Percentiles rank a stretch among this genome's conserved stretches.
Evolutionary conservation across 2,329 filamentous ascomycete species (phyloP).

Genomic region (Thelonectria blattea): DNA sequence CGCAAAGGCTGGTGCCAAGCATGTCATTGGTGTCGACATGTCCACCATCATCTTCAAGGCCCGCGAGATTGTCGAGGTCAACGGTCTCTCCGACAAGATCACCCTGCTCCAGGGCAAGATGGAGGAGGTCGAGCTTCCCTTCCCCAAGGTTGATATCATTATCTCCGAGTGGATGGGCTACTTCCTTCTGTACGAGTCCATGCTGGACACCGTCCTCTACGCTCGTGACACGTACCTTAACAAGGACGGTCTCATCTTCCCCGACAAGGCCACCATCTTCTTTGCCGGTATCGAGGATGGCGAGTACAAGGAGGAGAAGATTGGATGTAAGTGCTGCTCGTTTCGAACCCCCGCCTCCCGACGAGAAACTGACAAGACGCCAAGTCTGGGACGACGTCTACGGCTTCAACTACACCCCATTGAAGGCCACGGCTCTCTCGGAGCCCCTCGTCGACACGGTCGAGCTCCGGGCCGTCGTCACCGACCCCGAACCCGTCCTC

Average conservation of each 20-base stretch:
- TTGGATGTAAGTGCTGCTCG: slow-evolving; percentile 76
- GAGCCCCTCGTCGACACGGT: slow-evolving; percentile 98
- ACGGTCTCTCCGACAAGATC: slow-evolving; percentile 94
- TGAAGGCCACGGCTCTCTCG: slow-evolving; percentile 91
- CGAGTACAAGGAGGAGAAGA: slow-evolving; percentile 99
- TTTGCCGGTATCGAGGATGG: slow-evolving; percentile 97
- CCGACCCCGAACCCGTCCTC: slow-evolving; percentile 83
- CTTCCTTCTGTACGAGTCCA: slow-evolving; percentile 97
- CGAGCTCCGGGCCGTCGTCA: slow-evolving; percentile 95
- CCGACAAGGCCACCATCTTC: slow-evolving; percentile 98
- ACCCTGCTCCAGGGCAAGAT: slow-evolving; percentile 99
- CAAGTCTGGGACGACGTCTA: slow-evolving; percentile 99
- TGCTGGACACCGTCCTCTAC: slow-evolving; percentile 98
- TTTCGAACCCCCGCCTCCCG: not conserved
- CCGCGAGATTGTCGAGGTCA: slow-evolving; percentile 88
- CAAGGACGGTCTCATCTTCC: slow-evolving; percentile 92
- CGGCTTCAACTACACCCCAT: slow-evolving; percentile 93
- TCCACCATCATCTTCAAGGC: slow-evolving; percentile 99
- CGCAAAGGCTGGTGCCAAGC: slow-evolving; percentile 93
- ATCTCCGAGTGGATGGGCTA: slow-evolving; percentile 99
- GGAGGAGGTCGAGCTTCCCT: slow-evolving; percentile 95
- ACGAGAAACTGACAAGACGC: slow-evolving; percentile 6
- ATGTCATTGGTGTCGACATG: slow-evolving; percentile 99
- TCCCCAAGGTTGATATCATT: slow-evolving; percentile 97
- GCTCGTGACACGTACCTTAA: slow-evolving; percentile 90